phyloP scores from a whole-genome alignment of 352 stramenopile species.

The Blastocystis hominis region DNA sequence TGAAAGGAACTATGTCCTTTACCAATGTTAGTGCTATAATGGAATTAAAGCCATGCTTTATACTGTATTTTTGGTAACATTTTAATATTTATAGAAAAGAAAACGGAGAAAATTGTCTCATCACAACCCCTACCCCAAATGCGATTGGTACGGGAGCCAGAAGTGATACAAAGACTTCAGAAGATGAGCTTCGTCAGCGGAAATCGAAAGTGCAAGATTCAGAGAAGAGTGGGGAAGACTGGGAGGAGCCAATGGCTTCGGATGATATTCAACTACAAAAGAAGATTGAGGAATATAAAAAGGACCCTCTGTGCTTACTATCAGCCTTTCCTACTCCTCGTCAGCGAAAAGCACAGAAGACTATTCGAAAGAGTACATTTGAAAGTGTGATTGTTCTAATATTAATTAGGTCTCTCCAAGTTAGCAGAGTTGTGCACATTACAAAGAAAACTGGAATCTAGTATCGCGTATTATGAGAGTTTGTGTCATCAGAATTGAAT shows the following conservation, averaged over 20 bases:
- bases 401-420: not conserved
- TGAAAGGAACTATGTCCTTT: not conserved
- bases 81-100: not conserved
- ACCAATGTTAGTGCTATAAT: not conserved
- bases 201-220: not conserved
- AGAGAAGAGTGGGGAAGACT: not conserved
- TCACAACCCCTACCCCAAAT: not conserved
- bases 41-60: not conserved
- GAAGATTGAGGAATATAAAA: not conserved
- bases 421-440: not conserved
- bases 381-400: not conserved
- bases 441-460: not conserved
- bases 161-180: not conserved
- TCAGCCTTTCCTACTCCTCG: not conserved
- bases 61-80: not conserved
- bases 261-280: not conserved
- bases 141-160: not conserved
- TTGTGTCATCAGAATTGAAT: not conserved
- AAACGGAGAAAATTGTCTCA: not conserved
- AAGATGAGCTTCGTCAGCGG: not conserved
- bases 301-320: slow-evolving; percentile 3
- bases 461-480: not conserved
- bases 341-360: slow-evolving; percentile 33
- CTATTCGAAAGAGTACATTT: slow-evolving; percentile 16
- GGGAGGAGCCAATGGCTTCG: not conserved